Evolutionary conservation across 371 early-diverging fungal species (phyloP), one percentile per base, ranked within the genome.

Genomic region (Fennellomyces sp.): DNA sequence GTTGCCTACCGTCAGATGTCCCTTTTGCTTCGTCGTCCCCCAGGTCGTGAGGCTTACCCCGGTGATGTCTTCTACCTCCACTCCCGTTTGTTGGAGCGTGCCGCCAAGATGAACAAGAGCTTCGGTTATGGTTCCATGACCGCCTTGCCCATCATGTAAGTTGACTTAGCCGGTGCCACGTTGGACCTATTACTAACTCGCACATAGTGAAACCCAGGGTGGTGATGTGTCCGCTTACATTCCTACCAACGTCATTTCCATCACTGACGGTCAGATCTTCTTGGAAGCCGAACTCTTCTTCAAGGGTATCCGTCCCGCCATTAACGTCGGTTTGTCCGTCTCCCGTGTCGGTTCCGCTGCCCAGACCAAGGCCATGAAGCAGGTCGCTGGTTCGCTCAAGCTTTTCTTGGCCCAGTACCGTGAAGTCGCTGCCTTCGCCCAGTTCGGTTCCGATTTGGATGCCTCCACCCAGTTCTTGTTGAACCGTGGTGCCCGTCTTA

Each of bases 1-100:
- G 96, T 95, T 61, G 97, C 96, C 65, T 97, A 97, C 87, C 96
- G 96, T 88, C 95, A 96, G 80, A 93, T 96, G 95, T 95, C 95
- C 42, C 89, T 96, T 67, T 81, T 96, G 74, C 93, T 96, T 72
- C 93, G 97, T 83, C 94, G 97, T 91, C 97, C 95, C 63, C 96
- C 96, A 54, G 96, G 96, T 87, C 94, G 96, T 87, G 96, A 96
- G 81, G 96, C 96, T 64, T 96, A 96, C 88, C 96, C 95, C 66
- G 95, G 97, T 88, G 97, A 96, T 81, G 95, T 96, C 60, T 96
- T 95, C 88, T 96, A 96, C 87, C 87, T 96, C 39, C 95, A 96
- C 91, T 95, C 96, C 64, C 93, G 97, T 84, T 86, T 96, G 61
- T 83, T 96, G 63, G 97, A 96, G 85, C 94, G 97, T 83, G 93